Evolutionary conservation across 768 basidiomycete genomes (phyloP), one percentile per base, ranked within the genome.

Genomic region (Trametes punicea): DNA sequence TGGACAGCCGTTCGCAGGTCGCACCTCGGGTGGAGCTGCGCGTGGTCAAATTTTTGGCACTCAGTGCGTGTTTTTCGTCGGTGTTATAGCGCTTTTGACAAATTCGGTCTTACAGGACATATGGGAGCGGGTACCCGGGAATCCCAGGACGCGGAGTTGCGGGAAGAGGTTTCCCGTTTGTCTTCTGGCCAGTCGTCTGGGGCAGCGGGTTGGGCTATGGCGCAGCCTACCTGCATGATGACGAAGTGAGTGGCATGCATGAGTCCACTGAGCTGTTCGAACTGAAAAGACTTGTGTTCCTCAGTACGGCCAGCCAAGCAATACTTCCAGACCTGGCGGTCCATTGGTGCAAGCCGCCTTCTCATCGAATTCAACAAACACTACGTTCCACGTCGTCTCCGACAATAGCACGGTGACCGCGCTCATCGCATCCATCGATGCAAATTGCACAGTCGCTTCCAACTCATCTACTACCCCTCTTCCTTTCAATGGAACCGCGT

Each of bases 91-190:
- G n/a, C 25, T 46, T 57, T 23, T 39, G n/a, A 36, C 18, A 3
- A 23, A 15, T 31, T 11, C 3, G 38, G 42, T 16, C 30, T 36
- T 40, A 4, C 51, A 85, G 83, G 27, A 56, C 64, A 3, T 86
- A 85, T 57, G 85, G 84, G 6, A 85, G 82, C 59, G 85, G 85
- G 2, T 86, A 87, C 62, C 84, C 84, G 31, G 80, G 81, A 1
- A 23, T 74, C 4, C 2, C 63, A 3, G 71, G 72, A 6, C 73
- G 74, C 3, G 82, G 83, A 13, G 80, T 83, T 16, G 40, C 59
- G 0, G 76, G 77, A 0, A 74, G 75, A 0, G 74, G 74, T 2
- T 87, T 88, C 64, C 86, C 86, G 0, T 87, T 83, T 65, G 75
- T 74, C 59, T 88, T 77, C 70, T 87, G 85, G 84, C 85, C 85